These are phyloP conservation scores for Neocucurbitaria cava DNA, from an alignment of 2,329 filamentous ascomycete species.

Conservation along the genomic window DNA sequence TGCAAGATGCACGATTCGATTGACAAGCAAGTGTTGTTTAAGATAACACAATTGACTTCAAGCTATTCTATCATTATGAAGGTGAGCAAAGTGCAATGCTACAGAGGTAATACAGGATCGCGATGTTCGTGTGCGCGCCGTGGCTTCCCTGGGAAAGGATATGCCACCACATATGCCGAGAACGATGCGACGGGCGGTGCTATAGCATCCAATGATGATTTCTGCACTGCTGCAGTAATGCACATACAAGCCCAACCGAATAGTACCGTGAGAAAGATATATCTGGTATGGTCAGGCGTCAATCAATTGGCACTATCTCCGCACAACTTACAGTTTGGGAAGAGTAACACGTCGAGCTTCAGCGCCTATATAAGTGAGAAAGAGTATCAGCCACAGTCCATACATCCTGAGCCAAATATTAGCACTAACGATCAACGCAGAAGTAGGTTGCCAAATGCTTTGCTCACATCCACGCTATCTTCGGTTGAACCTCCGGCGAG, in stretches of 20 bases:
- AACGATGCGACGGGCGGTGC: background rate
- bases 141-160: background rate
- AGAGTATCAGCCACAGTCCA: background rate
- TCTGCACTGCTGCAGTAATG: background rate
- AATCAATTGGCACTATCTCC: too few relatives aligned
- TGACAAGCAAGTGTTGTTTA: background rate
- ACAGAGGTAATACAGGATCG: background rate
- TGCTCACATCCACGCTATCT: slow-evolving; percentile 30
- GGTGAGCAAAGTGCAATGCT: background rate
- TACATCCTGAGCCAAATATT: background rate
- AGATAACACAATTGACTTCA: background rate
- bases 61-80: too few relatives aligned
- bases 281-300: background rate
- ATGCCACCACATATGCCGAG: background rate
- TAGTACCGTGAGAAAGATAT: background rate
- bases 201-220: background rate
- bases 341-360: background rate
- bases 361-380: background rate
- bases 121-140: background rate
- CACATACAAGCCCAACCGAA: background rate
- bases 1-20: background rate
- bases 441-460: too few relatives aligned
- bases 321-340: background rate
- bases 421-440: too few relatives aligned
- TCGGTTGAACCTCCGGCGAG: slow-evolving; percentile 19